Evolutionary conservation across 306 rosid genomes (phyloP).

Genomic region (Vachellia pachyceras): DNA sequence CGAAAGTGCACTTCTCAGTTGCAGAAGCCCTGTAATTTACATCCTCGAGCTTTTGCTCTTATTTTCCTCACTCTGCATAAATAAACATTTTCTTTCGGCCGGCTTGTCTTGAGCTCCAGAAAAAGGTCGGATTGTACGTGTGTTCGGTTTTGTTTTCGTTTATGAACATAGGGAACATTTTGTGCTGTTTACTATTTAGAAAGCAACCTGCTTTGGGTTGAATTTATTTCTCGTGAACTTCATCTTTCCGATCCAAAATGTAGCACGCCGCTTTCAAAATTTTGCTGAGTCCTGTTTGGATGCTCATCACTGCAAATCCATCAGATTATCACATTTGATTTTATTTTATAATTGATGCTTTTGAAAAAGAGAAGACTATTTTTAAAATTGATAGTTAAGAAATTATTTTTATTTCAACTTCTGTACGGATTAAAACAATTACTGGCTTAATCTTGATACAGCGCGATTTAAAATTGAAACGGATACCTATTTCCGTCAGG

Average conservation of each 20-base stretch:
- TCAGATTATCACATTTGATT: too few relatives aligned
- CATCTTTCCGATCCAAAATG: not conserved
- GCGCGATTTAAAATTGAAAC: not conserved
- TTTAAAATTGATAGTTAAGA: too few relatives aligned
- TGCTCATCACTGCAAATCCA: too few relatives aligned
- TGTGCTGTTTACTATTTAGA: not conserved
- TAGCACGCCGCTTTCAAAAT: not conserved
- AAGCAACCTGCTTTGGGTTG: not conserved
- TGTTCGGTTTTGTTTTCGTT: not conserved
- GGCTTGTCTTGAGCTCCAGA: not conserved
- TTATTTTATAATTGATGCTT: too few relatives aligned
- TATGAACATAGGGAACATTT: not conserved
- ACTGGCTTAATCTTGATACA: not conserved
- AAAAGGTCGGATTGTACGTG: not conserved
- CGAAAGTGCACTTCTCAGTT: slow-evolving; percentile 59
- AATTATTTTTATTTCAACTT: too few relatives aligned
- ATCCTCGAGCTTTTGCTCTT: slow-evolving; percentile 26
- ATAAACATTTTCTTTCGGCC: slow-evolving; percentile 30
- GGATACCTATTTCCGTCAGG: not conserved
- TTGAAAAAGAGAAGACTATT: too few relatives aligned
- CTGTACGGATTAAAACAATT: not conserved
- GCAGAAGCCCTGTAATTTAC: slow-evolving; percentile 79
- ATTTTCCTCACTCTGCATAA: slow-evolving; percentile 41
- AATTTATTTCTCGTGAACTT: not conserved
- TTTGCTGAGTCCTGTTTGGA: not conserved